Percentiles rank a stretch among this genome's conserved stretches.
phyloP scores from a whole-genome alignment of 495 filamentous ascomycete species.

The Neurospora sp. region DNA sequence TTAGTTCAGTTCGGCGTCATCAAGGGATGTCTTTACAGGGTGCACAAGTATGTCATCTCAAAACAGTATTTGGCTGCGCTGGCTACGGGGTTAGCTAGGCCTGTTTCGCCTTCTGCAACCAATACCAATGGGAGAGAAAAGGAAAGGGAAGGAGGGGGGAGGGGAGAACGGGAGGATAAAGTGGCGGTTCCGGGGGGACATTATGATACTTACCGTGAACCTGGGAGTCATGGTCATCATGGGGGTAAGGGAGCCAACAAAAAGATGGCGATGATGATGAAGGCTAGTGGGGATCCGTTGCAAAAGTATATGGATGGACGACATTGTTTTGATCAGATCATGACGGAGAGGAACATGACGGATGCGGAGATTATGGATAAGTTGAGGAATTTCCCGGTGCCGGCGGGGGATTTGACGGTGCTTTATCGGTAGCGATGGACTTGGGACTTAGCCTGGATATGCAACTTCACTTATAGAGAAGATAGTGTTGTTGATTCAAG shows the following conservation, averaged over 20 bases:
- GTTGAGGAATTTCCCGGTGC: constrained; percentile 30
- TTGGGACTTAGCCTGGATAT: neutral
- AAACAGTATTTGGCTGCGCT: constrained; percentile 39
- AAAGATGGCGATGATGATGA: neutral
- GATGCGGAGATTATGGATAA: constrained; percentile 47
- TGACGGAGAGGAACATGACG: constrained; percentile 58
- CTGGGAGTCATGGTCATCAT: neutral
- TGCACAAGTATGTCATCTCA: constrained; percentile 79
- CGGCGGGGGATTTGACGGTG: constrained; percentile 38
- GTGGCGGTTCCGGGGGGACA: neutral
- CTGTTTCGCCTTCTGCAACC: neutral
- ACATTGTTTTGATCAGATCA: constrained; percentile 85
- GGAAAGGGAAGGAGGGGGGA: neutral
- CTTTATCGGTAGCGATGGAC: constrained; percentile 29
- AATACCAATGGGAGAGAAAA: neutral
- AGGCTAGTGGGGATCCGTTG: constrained; percentile 33
- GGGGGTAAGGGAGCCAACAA: neutral
- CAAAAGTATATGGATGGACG: constrained; percentile 67
- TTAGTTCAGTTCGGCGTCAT: constrained; percentile 94
- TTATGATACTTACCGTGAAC: neutral
- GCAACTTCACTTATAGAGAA: neutral
- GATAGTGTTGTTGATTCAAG: neutral
- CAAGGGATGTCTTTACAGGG: constrained; percentile 87
- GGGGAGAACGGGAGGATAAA: neutral
- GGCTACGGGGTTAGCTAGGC: constrained; percentile 27